phyloP scores from a whole-genome alignment of 805 yeast genomes.

The Saccharomycopsis capsularis region DNA sequence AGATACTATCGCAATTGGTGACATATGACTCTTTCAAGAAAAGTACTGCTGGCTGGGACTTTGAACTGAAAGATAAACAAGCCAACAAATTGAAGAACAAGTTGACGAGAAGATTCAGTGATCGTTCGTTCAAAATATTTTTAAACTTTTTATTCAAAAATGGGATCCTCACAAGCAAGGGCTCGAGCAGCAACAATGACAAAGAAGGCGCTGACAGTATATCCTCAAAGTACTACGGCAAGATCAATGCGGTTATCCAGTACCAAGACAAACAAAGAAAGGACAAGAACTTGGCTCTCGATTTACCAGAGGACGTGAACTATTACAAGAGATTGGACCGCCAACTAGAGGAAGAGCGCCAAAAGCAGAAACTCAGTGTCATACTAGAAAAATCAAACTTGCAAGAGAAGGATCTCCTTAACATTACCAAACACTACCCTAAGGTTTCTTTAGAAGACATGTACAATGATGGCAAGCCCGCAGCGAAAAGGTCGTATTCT shows the following conservation, averaged over 20 bases:
- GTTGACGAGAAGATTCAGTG: slow-evolving; percentile 54
- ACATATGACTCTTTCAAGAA: slow-evolving; percentile 33
- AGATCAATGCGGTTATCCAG: slow-evolving; percentile 9
- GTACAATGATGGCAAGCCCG: slow-evolving; percentile 25
- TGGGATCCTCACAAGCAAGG: slow-evolving; percentile 11
- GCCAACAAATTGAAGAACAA: slow-evolving; percentile 28
- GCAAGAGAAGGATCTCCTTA: slow-evolving; percentile 22
- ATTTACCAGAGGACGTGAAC: slow-evolving; percentile 14
- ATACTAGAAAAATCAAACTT: slow-evolving; percentile 20
- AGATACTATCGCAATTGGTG: slow-evolving; percentile 41
- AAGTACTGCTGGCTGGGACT: slow-evolving; percentile 13
- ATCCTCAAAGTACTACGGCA: slow-evolving; percentile 6
- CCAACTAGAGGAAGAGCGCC: slow-evolving; percentile 25
- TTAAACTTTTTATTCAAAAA: slow-evolving; percentile 31
- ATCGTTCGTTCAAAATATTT: slow-evolving; percentile 44
- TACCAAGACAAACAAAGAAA: slow-evolving; percentile 19
- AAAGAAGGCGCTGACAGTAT: background rate
- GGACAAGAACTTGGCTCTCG: slow-evolving; percentile 11
- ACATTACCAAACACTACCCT: slow-evolving; percentile 13
- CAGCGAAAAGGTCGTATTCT: slow-evolving; percentile 42
- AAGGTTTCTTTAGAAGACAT: slow-evolving; percentile 11
- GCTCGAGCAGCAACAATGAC: slow-evolving; percentile 5
- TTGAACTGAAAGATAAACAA: slow-evolving; percentile 25
- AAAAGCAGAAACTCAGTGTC: slow-evolving; percentile 24
- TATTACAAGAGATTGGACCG: slow-evolving; percentile 23